phyloP scores from a whole-genome alignment of 306 rosid species.

The Delonix regia region DNA sequence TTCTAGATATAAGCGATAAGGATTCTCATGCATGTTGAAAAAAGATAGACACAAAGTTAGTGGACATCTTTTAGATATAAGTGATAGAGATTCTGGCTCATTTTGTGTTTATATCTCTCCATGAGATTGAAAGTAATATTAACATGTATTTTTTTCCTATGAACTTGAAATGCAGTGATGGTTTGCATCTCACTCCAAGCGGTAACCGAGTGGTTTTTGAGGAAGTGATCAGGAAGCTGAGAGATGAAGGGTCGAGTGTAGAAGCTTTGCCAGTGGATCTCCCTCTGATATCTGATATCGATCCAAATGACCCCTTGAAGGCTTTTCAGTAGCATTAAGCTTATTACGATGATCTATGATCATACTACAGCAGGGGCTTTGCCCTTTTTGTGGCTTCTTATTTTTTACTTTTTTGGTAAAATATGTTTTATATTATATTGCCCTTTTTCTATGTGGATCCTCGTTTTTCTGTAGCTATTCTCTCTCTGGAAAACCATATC shows the following conservation, averaged over 20 bases:
- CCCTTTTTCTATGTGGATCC: background rate
- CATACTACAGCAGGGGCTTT: background rate
- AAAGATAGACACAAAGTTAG: too few species aligned
- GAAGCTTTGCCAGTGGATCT: slow-evolving; percentile 65
- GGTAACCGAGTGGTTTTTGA: slow-evolving; percentile 76
- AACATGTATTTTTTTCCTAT: slow-evolving; percentile 26
- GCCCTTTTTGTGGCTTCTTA: slow-evolving; percentile 11
- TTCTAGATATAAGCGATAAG: background rate
- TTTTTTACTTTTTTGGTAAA: background rate
- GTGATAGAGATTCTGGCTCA: background rate
- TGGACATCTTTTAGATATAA: too few species aligned
- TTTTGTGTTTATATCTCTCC: too few species aligned
- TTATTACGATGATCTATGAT: slow-evolving; percentile 5
- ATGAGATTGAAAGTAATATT: background rate
- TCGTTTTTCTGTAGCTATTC: slow-evolving; percentile 13
- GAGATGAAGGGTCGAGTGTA: slow-evolving; percentile 51
- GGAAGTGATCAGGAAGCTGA: slow-evolving; percentile 65
- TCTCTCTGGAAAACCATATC: background rate
- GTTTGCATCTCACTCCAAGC: slow-evolving; percentile 66
- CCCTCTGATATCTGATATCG: slow-evolving; percentile 66
- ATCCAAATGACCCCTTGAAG: slow-evolving; percentile 66
- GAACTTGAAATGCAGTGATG: slow-evolving; percentile 64
- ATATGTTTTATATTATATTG: slow-evolving; percentile 1
- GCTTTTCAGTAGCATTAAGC: slow-evolving; percentile 42
- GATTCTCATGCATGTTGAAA: too few species aligned